Evolutionary conservation across 2,329 filamentous ascomycete genomes (phyloP).

Genomic region (Grosmannia penicillata): DNA sequence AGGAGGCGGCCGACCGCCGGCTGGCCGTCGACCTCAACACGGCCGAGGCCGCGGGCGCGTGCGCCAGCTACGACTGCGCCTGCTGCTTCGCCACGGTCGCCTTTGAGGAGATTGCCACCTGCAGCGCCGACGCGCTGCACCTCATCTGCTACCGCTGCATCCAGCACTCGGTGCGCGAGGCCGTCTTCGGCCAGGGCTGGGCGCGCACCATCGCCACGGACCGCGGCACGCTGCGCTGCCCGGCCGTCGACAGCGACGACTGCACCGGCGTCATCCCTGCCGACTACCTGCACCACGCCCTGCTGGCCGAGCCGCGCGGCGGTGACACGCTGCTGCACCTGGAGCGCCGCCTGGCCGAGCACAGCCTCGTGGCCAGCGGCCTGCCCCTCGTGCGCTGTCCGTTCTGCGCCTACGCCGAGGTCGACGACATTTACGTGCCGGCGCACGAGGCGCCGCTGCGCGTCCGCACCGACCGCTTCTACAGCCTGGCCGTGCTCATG

Average conservation of each 20-base stretch:
- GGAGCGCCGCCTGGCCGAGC: slow-evolving; percentile 64
- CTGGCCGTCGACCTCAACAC: slow-evolving; percentile 40
- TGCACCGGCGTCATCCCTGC: slow-evolving; percentile 62
- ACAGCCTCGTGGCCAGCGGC: slow-evolving; percentile 57
- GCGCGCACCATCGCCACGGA: slow-evolving; percentile 60
- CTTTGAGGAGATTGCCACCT: slow-evolving; percentile 64
- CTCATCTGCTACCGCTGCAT: slow-evolving; percentile 74
- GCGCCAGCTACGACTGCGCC: slow-evolving; percentile 52
- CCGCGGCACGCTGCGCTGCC: slow-evolving; percentile 62
- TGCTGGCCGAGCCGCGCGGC: slow-evolving; percentile 54
- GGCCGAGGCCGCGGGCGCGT: slow-evolving; percentile 41
- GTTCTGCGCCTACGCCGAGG: slow-evolving; percentile 83
- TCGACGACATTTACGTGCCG: slow-evolving; percentile 61
- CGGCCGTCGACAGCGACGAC: slow-evolving; percentile 57
- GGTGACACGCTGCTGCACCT: slow-evolving; percentile 59
- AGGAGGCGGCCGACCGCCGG: slow-evolving; percentile 34
- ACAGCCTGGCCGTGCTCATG: slow-evolving; percentile 33
- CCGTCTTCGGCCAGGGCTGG: slow-evolving; percentile 89
- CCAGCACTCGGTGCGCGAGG: slow-evolving; percentile 67
- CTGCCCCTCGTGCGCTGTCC: slow-evolving; percentile 72
- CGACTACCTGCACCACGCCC: slow-evolving; percentile 55
- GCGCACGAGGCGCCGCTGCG: slow-evolving; percentile 37
- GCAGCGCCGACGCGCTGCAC: slow-evolving; percentile 42
- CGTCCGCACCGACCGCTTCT: slow-evolving; percentile 36
- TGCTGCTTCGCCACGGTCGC: slow-evolving; percentile 61